Evolutionary conservation across 176 grass and related monocot species (phyloP).

Genomic region (Eragrostis nindensis): DNA sequence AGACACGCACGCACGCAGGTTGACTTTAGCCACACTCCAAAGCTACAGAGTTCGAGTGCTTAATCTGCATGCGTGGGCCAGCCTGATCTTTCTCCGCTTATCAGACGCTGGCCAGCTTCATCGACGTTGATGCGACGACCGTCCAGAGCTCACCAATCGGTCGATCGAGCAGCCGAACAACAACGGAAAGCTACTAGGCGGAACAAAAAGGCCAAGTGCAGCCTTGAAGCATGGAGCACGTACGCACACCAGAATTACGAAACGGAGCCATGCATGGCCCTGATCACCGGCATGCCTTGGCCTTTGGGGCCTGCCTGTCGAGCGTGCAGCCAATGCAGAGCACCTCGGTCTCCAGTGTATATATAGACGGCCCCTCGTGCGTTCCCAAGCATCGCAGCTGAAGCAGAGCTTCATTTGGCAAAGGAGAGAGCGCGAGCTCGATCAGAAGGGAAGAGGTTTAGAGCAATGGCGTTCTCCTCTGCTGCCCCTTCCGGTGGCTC

Average conservation of each 20-base stretch:
- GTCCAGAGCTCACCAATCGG: constrained; percentile 9
- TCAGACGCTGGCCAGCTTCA: background rate
- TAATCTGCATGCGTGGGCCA: background rate
- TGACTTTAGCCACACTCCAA: constrained; percentile 74
- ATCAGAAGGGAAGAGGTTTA: background rate
- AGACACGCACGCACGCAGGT: background rate
- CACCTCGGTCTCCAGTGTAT: constrained; percentile 17
- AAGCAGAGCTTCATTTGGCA: background rate
- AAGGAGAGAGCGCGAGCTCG: background rate
- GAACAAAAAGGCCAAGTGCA: background rate
- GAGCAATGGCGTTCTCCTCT: constrained; percentile 35
- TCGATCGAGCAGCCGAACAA: constrained; percentile 2
- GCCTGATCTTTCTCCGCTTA: background rate
- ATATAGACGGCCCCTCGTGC: constrained; percentile 7
- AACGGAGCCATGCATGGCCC: background rate
- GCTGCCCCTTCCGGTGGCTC: background rate
- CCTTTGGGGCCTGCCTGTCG: background rate
- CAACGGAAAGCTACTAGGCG: constrained; percentile 45
- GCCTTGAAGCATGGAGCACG: constrained; percentile 1
- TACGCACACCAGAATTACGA: background rate
- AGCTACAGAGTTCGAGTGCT: constrained; percentile 7
- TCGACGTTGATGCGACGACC: constrained; percentile 38
- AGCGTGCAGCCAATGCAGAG: background rate
- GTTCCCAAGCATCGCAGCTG: background rate
- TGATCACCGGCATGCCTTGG: background rate